Conservation (phyloP, 2,329 filamentous ascomycete genomes). For the Fusarium sp. region DNA sequence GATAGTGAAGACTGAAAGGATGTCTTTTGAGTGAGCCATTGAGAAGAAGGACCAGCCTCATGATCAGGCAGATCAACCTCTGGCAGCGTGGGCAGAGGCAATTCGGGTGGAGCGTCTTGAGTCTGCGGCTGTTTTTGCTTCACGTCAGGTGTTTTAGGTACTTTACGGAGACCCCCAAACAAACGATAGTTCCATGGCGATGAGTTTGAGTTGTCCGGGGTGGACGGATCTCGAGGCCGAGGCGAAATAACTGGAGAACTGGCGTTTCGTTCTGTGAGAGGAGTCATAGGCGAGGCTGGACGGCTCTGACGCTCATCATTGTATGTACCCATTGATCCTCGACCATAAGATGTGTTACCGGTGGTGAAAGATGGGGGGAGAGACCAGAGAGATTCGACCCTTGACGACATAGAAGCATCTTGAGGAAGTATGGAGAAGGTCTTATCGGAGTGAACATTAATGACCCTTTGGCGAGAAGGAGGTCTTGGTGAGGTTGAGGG, state of each 20-base stretch:
- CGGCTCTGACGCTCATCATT: slow-evolving; percentile 61
- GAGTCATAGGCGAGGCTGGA: slow-evolving; percentile 62
- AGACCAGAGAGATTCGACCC: slow-evolving; percentile 52
- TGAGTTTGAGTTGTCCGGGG: slow-evolving; percentile 37
- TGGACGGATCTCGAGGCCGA: slow-evolving; percentile 28
- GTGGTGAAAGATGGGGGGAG: slow-evolving; percentile 59
- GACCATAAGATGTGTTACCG: slow-evolving; percentile 62
- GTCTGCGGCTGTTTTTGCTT: slow-evolving; percentile 55
- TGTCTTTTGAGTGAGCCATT: slow-evolving; percentile 38
- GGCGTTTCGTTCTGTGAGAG: slow-evolving; percentile 55
- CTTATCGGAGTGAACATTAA: slow-evolving; percentile 67
- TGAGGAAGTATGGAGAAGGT: slow-evolving; percentile 66
- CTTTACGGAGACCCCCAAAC: slow-evolving; percentile 66
- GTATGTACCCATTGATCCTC: slow-evolving; percentile 59
- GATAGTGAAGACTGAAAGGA: slow-evolving; percentile 46
- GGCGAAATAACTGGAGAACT: slow-evolving; percentile 38
- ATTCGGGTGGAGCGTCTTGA: slow-evolving; percentile 43
- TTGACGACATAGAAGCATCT: slow-evolving; percentile 45
- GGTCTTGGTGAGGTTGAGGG: slow-evolving; percentile 45
- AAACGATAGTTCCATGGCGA: slow-evolving; percentile 67
- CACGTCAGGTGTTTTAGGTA: slow-evolving; percentile 53
- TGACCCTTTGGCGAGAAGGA: slow-evolving; percentile 52
- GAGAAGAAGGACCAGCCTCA: slow-evolving; percentile 32
- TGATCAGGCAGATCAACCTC: slow-evolving; percentile 42
- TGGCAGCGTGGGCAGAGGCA: slow-evolving; percentile 47